These are phyloP conservation scores for Trypanosoma lewisi DNA, from an alignment of 208 protist species.

Conservation along the genomic window DNA sequence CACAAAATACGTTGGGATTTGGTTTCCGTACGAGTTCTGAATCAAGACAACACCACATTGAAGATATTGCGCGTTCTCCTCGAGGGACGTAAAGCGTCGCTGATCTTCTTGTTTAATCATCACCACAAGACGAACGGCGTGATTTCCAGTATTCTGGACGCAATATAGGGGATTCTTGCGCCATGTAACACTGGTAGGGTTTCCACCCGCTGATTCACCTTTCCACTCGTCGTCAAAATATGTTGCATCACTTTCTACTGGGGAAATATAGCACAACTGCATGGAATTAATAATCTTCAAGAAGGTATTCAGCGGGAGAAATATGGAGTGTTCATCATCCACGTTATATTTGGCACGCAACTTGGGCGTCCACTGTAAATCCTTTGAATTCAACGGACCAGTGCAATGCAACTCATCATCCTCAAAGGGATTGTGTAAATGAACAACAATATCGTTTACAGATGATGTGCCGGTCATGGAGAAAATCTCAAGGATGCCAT, in stretches of 20 bases:
- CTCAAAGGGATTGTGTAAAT: constrained; percentile 80
- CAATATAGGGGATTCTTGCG: constrained; percentile 71
- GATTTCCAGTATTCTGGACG: constrained; percentile 36
- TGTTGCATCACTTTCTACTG: constrained; percentile 34
- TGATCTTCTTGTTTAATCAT: constrained; percentile 32
- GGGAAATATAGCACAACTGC: constrained; percentile 43
- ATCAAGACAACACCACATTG: constrained; percentile 29
- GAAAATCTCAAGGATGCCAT: constrained; percentile 79
- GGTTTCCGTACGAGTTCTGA: constrained; percentile 17
- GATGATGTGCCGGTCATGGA: constrained; percentile 60
- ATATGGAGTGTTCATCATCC: constrained; percentile 35
- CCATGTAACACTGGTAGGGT: constrained; percentile 66
- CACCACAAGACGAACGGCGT: constrained; percentile 31
- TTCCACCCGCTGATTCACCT: constrained; percentile 64
- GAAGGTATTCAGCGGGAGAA: constrained; percentile 40
- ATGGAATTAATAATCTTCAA: constrained; percentile 33
- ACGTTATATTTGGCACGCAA: constrained; percentile 25
- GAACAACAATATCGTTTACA: constrained; percentile 61
- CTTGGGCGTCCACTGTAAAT: constrained; percentile 37
- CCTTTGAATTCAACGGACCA: constrained; percentile 47
- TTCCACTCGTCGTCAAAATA: constrained; percentile 78
- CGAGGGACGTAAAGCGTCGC: constrained; percentile 17
- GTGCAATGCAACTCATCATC: constrained; percentile 60
- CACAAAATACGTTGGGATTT: constrained; percentile 27
- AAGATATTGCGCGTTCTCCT: constrained; percentile 25